phyloP scores from a whole-genome alignment of 345 rosid species.

The Clausena lansium region DNA sequence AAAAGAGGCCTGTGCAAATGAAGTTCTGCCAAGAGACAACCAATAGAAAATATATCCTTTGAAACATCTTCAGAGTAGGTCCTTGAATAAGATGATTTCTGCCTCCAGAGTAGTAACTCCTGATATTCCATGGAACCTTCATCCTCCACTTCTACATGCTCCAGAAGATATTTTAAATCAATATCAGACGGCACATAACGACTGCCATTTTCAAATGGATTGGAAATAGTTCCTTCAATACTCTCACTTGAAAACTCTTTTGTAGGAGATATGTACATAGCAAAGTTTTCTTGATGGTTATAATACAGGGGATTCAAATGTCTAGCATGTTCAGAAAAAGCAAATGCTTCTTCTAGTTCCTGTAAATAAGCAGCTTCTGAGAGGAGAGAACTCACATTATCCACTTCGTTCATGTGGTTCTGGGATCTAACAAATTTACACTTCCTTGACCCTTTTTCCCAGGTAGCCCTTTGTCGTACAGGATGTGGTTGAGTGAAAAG shows the following conservation, averaged over 20 bases:
- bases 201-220: constrained; percentile 34
- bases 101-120: constrained; percentile 69
- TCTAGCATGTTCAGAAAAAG: constrained; percentile 68
- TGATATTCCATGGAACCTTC: constrained; percentile 60
- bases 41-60: constrained; percentile 76
- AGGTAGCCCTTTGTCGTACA: constrained; percentile 40
- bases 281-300: constrained; percentile 21
- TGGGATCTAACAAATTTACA: constrained; percentile 32
- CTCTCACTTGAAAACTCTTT: constrained; percentile 34
- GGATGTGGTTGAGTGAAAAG: constrained; percentile 82
- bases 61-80: constrained; percentile 41
- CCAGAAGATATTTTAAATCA: constrained; percentile 62
- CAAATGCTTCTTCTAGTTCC: constrained; percentile 70
- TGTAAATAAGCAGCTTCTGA: constrained; percentile 51
- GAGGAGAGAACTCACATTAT: constrained; percentile 40
- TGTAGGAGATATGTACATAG: constrained; percentile 25
- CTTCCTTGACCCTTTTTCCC: constrained; percentile 25
- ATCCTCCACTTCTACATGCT: constrained; percentile 55
- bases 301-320: constrained; percentile 63
- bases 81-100: constrained; percentile 40
- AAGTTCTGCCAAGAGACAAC: constrained; percentile 84
- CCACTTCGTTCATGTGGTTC: constrained; percentile 38
- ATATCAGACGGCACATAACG: constrained; percentile 34
- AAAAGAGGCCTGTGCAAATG: constrained; percentile 73
- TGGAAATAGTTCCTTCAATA: constrained; percentile 25